A percentile compares a stretch with the other conserved stretches of the same genome.
phyloP scores from a whole-genome alignment of 2,329 filamentous ascomycete genomes.

The Capronia americana region DNA sequence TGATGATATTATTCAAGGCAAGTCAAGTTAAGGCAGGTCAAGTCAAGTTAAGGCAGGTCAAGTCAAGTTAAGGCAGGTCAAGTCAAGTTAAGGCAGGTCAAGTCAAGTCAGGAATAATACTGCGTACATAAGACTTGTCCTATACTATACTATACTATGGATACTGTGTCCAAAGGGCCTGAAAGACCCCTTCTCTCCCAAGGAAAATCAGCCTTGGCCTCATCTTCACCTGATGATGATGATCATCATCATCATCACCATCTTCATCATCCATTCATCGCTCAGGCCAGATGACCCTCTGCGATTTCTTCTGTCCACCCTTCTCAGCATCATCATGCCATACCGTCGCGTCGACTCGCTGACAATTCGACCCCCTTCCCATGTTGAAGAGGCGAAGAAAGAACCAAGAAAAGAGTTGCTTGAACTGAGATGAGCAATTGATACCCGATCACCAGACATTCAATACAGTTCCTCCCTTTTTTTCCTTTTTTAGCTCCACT shows the following conservation, averaged over 20 bases:
- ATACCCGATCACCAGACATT: too few relatives aligned
- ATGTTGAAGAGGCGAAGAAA: not conserved
- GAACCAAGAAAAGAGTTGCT: not conserved
- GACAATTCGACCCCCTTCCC: not conserved
- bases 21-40: too few relatives aligned
- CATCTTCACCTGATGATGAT: not conserved
- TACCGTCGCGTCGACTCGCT: not conserved
- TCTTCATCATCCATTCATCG: too few relatives aligned
- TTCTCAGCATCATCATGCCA: not conserved
- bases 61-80: too few relatives aligned
- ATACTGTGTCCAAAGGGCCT: not conserved
- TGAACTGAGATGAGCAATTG: not conserved
- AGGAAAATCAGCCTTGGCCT: too few relatives aligned
- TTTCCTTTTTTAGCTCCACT: not conserved
- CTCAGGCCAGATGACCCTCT: not conserved
- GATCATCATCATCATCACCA: not conserved
- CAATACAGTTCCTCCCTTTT: not conserved
- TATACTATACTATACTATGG: not conserved
- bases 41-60: too few relatives aligned
- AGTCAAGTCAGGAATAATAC: not conserved
- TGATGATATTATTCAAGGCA: too few relatives aligned
- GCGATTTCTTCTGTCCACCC: not conserved
- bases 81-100: too few relatives aligned
- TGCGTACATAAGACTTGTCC: not conserved
- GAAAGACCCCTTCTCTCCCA: not conserved